Base-by-base conservation (phyloP, 805 yeast genomes). In the Candida maesae region DNA sequence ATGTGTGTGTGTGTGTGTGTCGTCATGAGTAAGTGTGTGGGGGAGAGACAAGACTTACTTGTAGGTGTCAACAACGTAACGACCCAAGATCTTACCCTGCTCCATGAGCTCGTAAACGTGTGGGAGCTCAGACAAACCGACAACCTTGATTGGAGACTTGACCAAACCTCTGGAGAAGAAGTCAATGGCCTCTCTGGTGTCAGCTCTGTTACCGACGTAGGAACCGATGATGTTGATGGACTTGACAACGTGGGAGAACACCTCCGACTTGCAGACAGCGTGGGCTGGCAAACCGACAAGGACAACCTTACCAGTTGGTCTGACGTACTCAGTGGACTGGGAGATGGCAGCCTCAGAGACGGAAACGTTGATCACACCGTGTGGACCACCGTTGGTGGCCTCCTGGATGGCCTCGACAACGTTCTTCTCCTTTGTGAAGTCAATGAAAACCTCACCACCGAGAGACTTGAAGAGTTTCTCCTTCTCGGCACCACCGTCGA, bases 141-240 rank as follows among this genome's bases (percentile, higher is more conserved):
- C 88, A 63, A 88, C 61, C 69, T 77, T 76, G 70, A 84, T 79
- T 54, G 86, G 85, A 47, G 86, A 75, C 61, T 73, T 70, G 62
- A 83, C 81, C 61, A 78, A 67, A 47, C 90, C 91, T 63, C 85
- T 73, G 53, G 70, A 50, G 66, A 80, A 81, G 75, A 84, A 82
- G 56, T 81, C 85, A 48, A 83, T 67, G 44, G 90, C 89, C 71
- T 84, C 90, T 49, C 81, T 75, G 51, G 91, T 77, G 68, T 87
- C 95, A 50, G 84, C 83, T 68, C 95, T 81, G 78, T 84, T 84
- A 58, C 95, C 95, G 49, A 86, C 95, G 61, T 84, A 84, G 36
- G 95, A 84, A 54, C 93, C 95, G 50, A 63, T 66, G 58, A 78
- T 74, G 55, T 61, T 66, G 51, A 78, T 63, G 39, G 79, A 72